Conservation (phyloP, 1,139 yeast species). For the Debaryomyces udenii region DNA sequence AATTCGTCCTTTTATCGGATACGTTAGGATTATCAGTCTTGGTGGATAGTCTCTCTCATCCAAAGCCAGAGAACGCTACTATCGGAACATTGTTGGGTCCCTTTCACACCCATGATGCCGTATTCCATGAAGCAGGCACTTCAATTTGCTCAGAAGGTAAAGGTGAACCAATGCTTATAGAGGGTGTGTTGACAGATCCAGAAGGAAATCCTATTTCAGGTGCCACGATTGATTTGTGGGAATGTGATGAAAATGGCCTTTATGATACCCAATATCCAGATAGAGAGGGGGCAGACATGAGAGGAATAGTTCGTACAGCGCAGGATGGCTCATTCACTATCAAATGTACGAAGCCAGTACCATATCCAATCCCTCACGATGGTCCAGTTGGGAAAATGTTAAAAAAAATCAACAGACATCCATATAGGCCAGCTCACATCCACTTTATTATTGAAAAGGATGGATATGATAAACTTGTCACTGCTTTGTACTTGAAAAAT, state of each 20-base stretch:
- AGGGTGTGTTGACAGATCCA: slow-evolving; percentile 25
- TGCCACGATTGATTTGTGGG: slow-evolving; percentile 39
- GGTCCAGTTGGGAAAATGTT: slow-evolving; percentile 41
- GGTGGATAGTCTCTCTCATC: slow-evolving; percentile 34
- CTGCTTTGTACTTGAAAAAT: slow-evolving; percentile 32
- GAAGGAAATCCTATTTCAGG: slow-evolving; percentile 30
- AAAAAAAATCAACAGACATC: slow-evolving; percentile 34
- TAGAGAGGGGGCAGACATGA: slow-evolving; percentile 28
- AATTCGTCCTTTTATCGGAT: slow-evolving; percentile 34
- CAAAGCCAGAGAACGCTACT: slow-evolving; percentile 33
- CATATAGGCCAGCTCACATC: slow-evolving; percentile 40
- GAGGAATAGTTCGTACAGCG: slow-evolving; percentile 34
- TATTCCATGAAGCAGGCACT: slow-evolving; percentile 26
- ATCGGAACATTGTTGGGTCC: slow-evolving; percentile 37
- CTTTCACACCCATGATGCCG: slow-evolving; percentile 38
- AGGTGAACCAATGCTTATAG: slow-evolving; percentile 31
- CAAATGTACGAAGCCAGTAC: slow-evolving; percentile 35
- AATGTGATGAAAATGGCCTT: slow-evolving; percentile 40
- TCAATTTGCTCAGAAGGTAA: slow-evolving; percentile 30
- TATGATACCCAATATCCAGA: slow-evolving; percentile 36
- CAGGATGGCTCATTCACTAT: slow-evolving; percentile 30
- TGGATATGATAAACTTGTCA: slow-evolving; percentile 32
- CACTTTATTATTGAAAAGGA: slow-evolving; percentile 32
- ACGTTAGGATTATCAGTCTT: slow-evolving; percentile 33
- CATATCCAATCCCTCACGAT: slow-evolving; percentile 43